Percentiles rank a stretch among this genome's conserved stretches.
Conservation (phyloP, 2,329 filamentous ascomycete species). For the Ophiocordyceps camponoti-saundersi region DNA sequence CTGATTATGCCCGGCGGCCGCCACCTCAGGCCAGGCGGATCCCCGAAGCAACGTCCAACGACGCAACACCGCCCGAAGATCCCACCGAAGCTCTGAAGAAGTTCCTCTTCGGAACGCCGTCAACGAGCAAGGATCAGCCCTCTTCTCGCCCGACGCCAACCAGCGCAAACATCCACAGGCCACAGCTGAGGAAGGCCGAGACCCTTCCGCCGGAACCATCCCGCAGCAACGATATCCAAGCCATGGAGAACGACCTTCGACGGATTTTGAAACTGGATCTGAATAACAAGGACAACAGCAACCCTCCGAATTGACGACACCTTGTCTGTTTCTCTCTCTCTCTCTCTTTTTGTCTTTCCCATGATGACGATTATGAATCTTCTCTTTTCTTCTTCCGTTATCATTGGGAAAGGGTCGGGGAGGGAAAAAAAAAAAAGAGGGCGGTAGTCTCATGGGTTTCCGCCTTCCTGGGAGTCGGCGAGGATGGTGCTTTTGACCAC, state of each 20-base stretch:
- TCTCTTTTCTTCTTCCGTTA: background rate
- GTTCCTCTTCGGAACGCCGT: conserved; percentile 29
- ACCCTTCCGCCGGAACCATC: conserved; percentile 1
- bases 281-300: background rate
- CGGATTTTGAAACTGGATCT: conserved; percentile 30
- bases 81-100: conserved; percentile 35
- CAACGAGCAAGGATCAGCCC: conserved; percentile 1
- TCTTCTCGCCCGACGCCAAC: background rate
- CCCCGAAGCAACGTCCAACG: conserved; percentile 3
- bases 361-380: background rate
- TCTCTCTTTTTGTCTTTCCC: background rate
- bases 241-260: conserved; percentile 36
- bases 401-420: background rate
- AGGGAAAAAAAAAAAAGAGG: background rate
- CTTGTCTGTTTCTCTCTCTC: background rate
- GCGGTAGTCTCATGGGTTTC: background rate
- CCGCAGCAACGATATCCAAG: conserved; percentile 19
- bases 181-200: conserved; percentile 1
- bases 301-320: background rate
- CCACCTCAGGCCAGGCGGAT: conserved; percentile 5
- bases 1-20: conserved; percentile 7
- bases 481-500: background rate
- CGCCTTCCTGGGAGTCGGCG: background rate
- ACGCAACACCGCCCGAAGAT: conserved; percentile 9
- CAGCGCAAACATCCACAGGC: background rate